Base-by-base conservation (phyloP, 148 eudicot genomes). In the Pharnaceum exiguum region DNA sequence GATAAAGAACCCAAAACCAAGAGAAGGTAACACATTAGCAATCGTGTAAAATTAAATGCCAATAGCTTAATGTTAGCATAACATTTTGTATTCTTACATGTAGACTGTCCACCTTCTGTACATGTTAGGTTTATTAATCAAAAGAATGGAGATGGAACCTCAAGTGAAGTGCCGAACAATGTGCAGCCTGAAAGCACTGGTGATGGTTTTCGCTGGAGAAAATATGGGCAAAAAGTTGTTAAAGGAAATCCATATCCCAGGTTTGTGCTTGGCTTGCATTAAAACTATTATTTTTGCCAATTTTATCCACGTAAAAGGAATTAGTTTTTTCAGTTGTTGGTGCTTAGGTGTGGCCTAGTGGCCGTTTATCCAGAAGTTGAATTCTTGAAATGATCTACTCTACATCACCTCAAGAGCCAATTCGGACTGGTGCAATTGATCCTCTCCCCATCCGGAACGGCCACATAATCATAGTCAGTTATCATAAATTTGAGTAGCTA, bases 141-240 rank as follows among this genome's bases (percentile, higher is more conserved):
- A 53, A 39, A 45, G 33, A 58, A 54, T 31, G 84, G 68, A 71
- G 65, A 51, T 30, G 75, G 78, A 54, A 54, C 66, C 38, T 57
- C 49, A 24, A 77, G 56, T 39, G 73, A 75, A 74, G 77, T 82
- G 55, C 85, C 73, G 56, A 81, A 70, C 70, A 51, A 70, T 12
- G n/a, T 70, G 11, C 96, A 83, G 70, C 57, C 87, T 18, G 96
- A 81, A 36, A 69, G 68, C 4, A 48, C 66, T 29, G 84, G 85
- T 1, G 99, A 93, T 39, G 99, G 96, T 30, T 93, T 74, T 75
- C 96, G 89, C 35, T 93, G 99, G 99, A 81, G 99, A 69, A 93
- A 93, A 73, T 89, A 93, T 17, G 96, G 99, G 29, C 99, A 93
- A 75, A 93, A 93, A 73, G 90, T 88, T 55, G 98, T 93, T 18